Evolutionary conservation across 495 filamentous ascomycete species (phyloP).

Genomic region (Hypoxylon trugodes): DNA sequence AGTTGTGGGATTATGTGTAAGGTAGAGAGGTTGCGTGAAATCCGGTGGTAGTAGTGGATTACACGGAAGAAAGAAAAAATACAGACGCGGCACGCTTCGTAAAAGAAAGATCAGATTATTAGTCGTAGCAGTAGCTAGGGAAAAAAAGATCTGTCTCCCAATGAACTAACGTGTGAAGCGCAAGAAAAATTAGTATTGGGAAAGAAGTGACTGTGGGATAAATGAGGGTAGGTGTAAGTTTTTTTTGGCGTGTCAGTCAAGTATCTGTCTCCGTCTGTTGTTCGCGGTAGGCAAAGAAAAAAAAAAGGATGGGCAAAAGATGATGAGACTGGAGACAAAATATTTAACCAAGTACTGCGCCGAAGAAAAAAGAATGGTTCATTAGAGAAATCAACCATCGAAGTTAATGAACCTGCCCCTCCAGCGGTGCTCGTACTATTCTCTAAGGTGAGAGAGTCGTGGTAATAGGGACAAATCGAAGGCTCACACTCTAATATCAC

Average conservation of each 20-base stretch:
- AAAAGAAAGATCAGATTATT: neutral
- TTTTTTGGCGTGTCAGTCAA: too few species aligned
- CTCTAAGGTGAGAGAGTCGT: conserved; percentile 20
- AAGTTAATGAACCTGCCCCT: neutral
- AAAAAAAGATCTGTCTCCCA: neutral
- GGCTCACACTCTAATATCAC: conserved; percentile 27
- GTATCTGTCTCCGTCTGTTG: too few species aligned
- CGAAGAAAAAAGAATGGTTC: conserved; percentile 4
- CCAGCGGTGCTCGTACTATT: neutral
- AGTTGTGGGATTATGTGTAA: neutral
- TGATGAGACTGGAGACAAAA: conserved; percentile 1
- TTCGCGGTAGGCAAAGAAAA: conserved; percentile 2
- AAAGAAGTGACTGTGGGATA: too few species aligned
- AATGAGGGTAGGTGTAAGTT: too few species aligned
- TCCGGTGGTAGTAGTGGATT: conserved; percentile 19
- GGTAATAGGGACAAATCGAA: conserved; percentile 21
- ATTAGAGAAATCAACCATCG: conserved; percentile 1
- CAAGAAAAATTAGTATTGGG: too few species aligned
- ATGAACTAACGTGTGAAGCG: too few species aligned
- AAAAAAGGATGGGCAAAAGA: neutral
- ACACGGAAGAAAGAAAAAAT: conserved; percentile 13
- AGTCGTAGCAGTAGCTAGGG: neutral
- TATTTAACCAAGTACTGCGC: conserved; percentile 12
- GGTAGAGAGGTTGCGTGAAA: conserved; percentile 19
- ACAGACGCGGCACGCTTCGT: neutral